A percentile compares a stretch with the other conserved stretches of the same genome.
phyloP scores from a whole-genome alignment of 2,329 filamentous ascomycete species.

The Cyphellophora europaea region DNA sequence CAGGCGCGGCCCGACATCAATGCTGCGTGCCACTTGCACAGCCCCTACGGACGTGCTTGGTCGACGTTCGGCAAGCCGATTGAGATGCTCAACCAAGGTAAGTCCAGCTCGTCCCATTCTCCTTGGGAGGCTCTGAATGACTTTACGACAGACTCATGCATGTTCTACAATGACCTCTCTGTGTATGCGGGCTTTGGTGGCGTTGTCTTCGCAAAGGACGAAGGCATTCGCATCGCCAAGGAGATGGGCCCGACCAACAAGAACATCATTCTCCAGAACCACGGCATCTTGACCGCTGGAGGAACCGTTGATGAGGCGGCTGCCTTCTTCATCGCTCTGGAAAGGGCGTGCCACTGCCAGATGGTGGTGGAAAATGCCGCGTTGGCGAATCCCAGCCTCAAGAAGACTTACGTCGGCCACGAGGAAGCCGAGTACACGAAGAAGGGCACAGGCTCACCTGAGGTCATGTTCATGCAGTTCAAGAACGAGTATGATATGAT shows the following conservation, averaged over 20 bases:
- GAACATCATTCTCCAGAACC: conserved; percentile 59
- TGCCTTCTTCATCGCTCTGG: conserved; percentile 59
- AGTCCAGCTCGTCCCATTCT: too few relatives aligned
- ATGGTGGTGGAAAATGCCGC: conserved; percentile 56
- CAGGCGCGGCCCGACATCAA: conserved; percentile 56
- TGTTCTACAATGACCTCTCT: conserved; percentile 44
- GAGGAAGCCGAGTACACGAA: conserved; percentile 20
- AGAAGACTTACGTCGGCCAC: conserved; percentile 46
- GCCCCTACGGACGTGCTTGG: conserved; percentile 57
- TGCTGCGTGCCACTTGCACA: conserved; percentile 61
- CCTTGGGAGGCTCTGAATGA: too few relatives aligned
- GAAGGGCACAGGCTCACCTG: conserved; percentile 46
- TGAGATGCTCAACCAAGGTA: conserved; percentile 53
- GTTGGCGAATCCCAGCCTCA: conserved; percentile 30
- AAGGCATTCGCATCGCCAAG: conserved; percentile 54
- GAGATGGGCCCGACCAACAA: conserved; percentile 51
- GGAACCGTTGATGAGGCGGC: conserved; percentile 65
- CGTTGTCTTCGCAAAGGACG: conserved; percentile 52
- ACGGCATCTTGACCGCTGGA: conserved; percentile 63
- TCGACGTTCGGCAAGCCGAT: conserved; percentile 53
- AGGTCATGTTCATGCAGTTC: conserved; percentile 58
- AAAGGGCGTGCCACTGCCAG: conserved; percentile 60
- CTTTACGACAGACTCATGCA: conserved; percentile 22
- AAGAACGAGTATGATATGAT: conserved; percentile 63
- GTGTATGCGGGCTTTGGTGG: conserved; percentile 59